Evolutionary conservation across 106 monocot genomes (phyloP).

Genomic region (Cymbidium sinense): DNA sequence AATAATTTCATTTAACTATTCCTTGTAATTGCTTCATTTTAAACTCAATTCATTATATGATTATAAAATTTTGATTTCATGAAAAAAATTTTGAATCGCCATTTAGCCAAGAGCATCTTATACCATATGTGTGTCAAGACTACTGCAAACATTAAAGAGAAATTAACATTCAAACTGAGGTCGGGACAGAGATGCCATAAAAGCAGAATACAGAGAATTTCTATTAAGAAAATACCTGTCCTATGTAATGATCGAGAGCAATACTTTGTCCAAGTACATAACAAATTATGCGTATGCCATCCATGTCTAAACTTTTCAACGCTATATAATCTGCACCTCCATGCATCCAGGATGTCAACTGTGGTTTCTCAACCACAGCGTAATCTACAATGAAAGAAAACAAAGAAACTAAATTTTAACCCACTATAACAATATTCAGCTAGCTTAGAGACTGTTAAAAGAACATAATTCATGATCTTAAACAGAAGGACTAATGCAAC

Average conservation of each 20-base stretch:
- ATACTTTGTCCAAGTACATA: constrained; percentile 88
- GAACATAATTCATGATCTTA: neutral
- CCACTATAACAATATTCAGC: neutral
- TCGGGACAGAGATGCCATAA: neutral
- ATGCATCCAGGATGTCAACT: constrained; percentile 74
- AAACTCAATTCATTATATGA: too few species aligned
- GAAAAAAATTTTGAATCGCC: neutral
- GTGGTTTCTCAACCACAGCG: constrained; percentile 79
- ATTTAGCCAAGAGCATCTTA: neutral
- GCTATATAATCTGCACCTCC: constrained; percentile 78
- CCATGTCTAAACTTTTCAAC: constrained; percentile 63
- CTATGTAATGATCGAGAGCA: constrained; percentile 77
- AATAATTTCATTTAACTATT: too few species aligned
- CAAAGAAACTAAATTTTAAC: neutral
- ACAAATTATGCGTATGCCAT: constrained; percentile 81
- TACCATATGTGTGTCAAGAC: neutral
- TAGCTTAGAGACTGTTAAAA: neutral
- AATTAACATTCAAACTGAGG: neutral
- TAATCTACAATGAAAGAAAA: constrained; percentile 44
- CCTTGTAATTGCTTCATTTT: too few species aligned
- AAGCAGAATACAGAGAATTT: neutral
- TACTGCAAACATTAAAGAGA: neutral
- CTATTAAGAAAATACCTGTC: constrained; percentile 36
- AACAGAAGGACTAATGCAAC: neutral
- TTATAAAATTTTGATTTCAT: too few species aligned